Percentiles rank a stretch among this genome's conserved stretches.
Evolutionary conservation across 768 basidiomycete species (phyloP).

Genomic region (Phlebiopsis flavidoalba): DNA sequence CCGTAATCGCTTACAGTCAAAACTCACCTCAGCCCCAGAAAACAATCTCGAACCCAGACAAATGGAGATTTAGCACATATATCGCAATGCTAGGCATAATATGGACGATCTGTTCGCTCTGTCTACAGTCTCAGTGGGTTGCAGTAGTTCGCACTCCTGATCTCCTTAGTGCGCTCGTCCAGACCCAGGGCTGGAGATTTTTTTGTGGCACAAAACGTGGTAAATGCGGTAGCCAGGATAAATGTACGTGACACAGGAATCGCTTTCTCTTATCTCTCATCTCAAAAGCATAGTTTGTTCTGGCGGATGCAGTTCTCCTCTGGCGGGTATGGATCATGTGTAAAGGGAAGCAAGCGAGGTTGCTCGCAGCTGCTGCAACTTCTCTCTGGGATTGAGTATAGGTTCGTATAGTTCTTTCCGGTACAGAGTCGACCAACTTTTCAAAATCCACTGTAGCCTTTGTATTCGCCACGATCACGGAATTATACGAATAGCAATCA

Average conservation of each 20-base stretch:
- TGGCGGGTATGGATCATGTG: neutral
- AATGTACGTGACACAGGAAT: neutral
- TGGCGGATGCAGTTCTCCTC: neutral
- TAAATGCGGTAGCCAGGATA: neutral
- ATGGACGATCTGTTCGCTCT: neutral
- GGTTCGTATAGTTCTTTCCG: neutral
- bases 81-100: neutral
- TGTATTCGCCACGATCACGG: neutral
- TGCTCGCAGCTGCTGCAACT: neutral
- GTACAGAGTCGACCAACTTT: neutral
- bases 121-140: neutral
- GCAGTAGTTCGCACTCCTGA: neutral
- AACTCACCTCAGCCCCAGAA: neutral
- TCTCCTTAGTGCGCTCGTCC: neutral
- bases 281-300: neutral
- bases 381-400: neutral
- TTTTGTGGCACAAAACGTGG: neutral
- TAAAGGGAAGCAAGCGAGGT: neutral
- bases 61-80: neutral
- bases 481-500: neutral
- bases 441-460: neutral
- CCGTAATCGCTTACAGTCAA: too few relatives aligned
- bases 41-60: neutral
- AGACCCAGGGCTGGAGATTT: neutral
- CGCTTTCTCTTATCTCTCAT: neutral